These are phyloP conservation scores for Alternaria arbusti DNA, from an alignment of 2,329 filamentous ascomycete genomes.

Conservation along the genomic window DNA sequence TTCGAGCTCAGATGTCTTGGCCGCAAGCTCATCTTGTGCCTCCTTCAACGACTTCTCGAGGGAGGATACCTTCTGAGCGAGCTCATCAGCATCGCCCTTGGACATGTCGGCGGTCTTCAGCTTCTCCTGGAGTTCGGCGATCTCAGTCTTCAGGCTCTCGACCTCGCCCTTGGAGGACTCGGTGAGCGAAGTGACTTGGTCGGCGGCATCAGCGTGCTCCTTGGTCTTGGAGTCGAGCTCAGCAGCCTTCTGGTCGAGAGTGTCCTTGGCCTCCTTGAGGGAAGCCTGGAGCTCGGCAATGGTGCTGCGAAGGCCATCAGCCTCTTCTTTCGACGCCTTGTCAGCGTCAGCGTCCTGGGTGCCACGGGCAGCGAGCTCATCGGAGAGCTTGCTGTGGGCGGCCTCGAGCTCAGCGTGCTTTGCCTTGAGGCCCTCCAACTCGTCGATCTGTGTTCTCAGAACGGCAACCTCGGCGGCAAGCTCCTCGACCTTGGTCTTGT, in stretches of 20 bases:
- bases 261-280: conserved; percentile 21
- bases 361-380: conserved; percentile 21
- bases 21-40: conserved; percentile 28
- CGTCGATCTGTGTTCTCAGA: conserved; percentile 32
- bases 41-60: conserved; percentile 37
- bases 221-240: conserved; percentile 28
- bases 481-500: conserved; percentile 29
- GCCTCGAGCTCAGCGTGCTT: conserved; percentile 25
- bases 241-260: conserved; percentile 27
- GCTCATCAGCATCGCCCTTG: conserved; percentile 36
- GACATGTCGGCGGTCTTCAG: conserved; percentile 31
- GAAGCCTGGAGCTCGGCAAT: conserved; percentile 37
- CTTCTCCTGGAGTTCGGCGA: conserved; percentile 30
- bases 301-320: conserved; percentile 27
- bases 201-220: conserved; percentile 21
- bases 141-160: conserved; percentile 31
- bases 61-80: conserved; percentile 33
- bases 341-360: conserved; percentile 29
- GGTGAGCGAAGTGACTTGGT: conserved; percentile 16
- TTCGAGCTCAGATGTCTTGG: conserved; percentile 33
- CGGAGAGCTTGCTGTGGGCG: conserved; percentile 19
- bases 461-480: conserved; percentile 28
- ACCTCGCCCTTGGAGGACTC: conserved; percentile 32
- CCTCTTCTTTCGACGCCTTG: conserved; percentile 27
- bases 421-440: conserved; percentile 22